A percentile compares a stretch with the other conserved stretches of the same genome.
phyloP scores from a whole-genome alignment of 139 green algal genomes.

The Closterium sp. region DNA sequence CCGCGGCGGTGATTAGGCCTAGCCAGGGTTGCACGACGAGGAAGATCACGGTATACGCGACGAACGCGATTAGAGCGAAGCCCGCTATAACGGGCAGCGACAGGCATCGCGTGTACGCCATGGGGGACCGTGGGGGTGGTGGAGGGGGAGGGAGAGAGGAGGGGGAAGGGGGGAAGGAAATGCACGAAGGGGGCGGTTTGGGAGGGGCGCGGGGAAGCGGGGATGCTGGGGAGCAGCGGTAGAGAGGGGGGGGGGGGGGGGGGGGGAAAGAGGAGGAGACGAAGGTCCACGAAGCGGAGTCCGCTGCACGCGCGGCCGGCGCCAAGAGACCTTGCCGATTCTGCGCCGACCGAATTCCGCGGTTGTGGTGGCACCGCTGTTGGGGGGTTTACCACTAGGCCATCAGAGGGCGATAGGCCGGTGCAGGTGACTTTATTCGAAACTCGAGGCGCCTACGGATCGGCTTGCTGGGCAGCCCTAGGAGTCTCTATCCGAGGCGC shows the following conservation, averaged over 20 bases:
- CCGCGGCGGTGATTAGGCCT: constrained; percentile 27
- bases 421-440: no score
- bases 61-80: constrained; percentile 34
- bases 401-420: not conserved
- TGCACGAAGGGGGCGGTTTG: not conserved
- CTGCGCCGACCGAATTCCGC: no score
- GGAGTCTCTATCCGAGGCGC: no score
- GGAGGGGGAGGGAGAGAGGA: not conserved
- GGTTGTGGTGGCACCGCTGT: not conserved
- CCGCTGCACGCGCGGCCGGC: not conserved
- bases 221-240: not conserved
- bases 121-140: not conserved
- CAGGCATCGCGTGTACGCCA: constrained; percentile 17
- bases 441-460: no score
- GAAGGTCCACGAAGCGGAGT: not conserved
- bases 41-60: constrained; percentile 37
- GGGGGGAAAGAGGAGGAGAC: not conserved
- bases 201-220: no score
- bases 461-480: no score
- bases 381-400: not conserved
- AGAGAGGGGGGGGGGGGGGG: no score
- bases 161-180: not conserved
- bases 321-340: no score
- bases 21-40: constrained; percentile 32
- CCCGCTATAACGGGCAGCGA: constrained; percentile 50